These are phyloP conservation scores for Xylaria sp. DNA, from an alignment of 495 filamentous ascomycete species.

Conservation along the genomic window DNA sequence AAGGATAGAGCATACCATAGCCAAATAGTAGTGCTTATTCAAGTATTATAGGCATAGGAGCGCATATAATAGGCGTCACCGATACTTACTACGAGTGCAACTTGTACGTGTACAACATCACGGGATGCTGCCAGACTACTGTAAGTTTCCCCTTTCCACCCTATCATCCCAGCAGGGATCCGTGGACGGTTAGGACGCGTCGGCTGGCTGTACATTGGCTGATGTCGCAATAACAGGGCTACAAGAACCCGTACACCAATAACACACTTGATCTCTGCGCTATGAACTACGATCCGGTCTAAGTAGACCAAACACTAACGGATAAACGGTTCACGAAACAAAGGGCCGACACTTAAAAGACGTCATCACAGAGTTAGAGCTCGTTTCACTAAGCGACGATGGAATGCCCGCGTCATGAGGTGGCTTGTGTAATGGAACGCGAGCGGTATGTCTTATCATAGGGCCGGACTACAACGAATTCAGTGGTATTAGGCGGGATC, in stretches of 20 bases:
- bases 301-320: background rate
- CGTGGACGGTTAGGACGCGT: background rate
- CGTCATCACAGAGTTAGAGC: background rate
- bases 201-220: background rate
- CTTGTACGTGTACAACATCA: conserved; percentile 41
- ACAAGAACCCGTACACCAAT: conserved; percentile 39
- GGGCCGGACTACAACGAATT: background rate
- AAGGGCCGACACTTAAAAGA: background rate
- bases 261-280: conserved; percentile 38
- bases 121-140: conserved; percentile 41
- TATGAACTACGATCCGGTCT: conserved; percentile 28
- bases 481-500: background rate
- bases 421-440: background rate
- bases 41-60: conserved; percentile 31
- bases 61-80: conserved; percentile 36
- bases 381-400: background rate
- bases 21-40: background rate
- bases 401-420: background rate
- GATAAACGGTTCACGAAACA: background rate
- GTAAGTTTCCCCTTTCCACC: conserved; percentile 27
- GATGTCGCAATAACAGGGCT: conserved; percentile 29
- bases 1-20: background rate
- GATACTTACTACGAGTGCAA: conserved; percentile 41
- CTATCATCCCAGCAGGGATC: background rate
- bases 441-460: background rate